Evolutionary conservation across 2,329 filamentous ascomycete species (phyloP), one percentile per base, ranked within the genome.

Genomic region (Sclerotinia spermophila): DNA sequence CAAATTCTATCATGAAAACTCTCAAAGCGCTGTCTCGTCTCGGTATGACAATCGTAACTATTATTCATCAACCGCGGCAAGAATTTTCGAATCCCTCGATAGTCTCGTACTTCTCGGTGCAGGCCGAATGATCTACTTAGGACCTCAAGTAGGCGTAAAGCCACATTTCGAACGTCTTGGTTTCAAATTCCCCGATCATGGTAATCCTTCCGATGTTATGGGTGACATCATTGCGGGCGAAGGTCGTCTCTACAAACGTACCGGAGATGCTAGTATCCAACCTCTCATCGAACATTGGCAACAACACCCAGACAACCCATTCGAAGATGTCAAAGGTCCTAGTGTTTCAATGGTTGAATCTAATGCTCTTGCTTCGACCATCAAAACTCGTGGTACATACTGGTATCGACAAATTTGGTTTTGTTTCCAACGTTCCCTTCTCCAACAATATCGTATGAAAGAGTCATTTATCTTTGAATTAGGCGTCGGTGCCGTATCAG

Each of bases 141-240:
- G 86, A 0, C 77, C 81, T 1, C 83, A 84, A 51, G 73, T 71
- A 15, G 79, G 81, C 1, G 83, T 83, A 1, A 81, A 82, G 66
- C 70, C 74, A 3, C 87, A 86, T 76, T 88, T 89, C 70, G 82
- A 86, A 74, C 75, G 79, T 45, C 78, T 85, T 19, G 86, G 87
- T 3, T 89, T 85, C 76, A 74, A 77, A 0, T 86, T 89, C 71
- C 83, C 83, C 0, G 71, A 72, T 24, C 81, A 84, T 70, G 81
- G 81, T 59, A 89, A 89, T 73, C 83, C 82, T 8, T 87, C 85
- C 13, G 87, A 89, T 72, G 81, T 86, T 1, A 82, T 89, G 35
- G 87, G 87, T n/a, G 87, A 89, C 68, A 88, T 89, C 73, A 85
- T 89, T 74, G 86, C 86, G 0, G 86, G 86, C 4, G 85, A 87